These are phyloP conservation scores for Tylopilus vinaceipallidus DNA, from an alignment of 768 basidiomycete species.

Conservation along the genomic window DNA sequence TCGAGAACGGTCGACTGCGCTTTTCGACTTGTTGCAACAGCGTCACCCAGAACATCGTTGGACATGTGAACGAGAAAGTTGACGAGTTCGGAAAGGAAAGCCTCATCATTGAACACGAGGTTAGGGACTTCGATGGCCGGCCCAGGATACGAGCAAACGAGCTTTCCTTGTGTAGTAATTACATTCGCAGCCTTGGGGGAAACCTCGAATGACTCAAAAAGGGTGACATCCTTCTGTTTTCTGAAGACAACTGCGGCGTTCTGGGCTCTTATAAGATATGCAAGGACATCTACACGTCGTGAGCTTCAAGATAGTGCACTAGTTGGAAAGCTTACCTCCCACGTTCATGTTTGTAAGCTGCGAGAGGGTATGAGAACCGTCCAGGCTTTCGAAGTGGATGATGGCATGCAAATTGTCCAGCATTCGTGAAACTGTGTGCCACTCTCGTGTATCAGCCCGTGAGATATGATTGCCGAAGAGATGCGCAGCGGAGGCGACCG, in stretches of 20 bases:
- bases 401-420: constrained; percentile 21
- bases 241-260: constrained; percentile 48
- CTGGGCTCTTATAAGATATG: constrained; percentile 42
- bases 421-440: constrained; percentile 35
- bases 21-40: constrained; percentile 38
- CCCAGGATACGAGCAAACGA: constrained; percentile 46
- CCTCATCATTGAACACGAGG: constrained; percentile 22
- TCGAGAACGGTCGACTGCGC: constrained; percentile 37
- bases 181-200: constrained; percentile 36
- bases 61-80: constrained; percentile 38
- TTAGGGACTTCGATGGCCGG: constrained; percentile 40
- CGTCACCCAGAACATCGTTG: constrained; percentile 33
- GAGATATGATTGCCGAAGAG: constrained; percentile 16
- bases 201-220: constrained; percentile 48
- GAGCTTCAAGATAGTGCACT: not conserved
- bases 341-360: constrained; percentile 19
- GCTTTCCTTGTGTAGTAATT: constrained; percentile 40
- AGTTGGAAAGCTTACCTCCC: constrained; percentile 13
- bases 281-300: constrained; percentile 33
- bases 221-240: constrained; percentile 22
- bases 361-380: constrained; percentile 5
- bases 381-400: constrained; percentile 1
- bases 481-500: constrained; percentile 16
- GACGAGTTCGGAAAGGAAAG: constrained; percentile 36
- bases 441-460: constrained; percentile 15